Base-by-base conservation (phyloP, 768 basidiomycete species). In the Ramaria rubella region DNA sequence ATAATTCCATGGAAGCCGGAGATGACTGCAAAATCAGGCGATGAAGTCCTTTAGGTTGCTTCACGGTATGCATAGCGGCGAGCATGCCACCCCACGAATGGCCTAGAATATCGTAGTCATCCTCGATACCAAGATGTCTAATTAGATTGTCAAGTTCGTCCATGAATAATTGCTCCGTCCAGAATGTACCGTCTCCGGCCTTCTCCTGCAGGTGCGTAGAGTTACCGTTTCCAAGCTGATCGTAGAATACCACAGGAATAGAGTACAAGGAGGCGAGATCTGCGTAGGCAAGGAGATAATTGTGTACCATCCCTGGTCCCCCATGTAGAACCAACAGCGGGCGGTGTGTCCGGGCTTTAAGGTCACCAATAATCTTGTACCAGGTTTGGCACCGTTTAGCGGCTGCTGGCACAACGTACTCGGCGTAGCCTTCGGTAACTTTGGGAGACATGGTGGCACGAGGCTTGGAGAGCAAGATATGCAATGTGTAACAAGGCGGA, bases 241-340 rank as follows among this genome's bases (percentile, higher is more conserved):
- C 79, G 66, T 83, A 82, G 45, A 81, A 61, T 38, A 84, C 61
- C 61, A 82, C 69, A 1, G 77, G 73, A 45, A 77, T 78, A 29
- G 60, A 46, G 53, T 69, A 62, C 9, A 64, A 60, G 5, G 58
- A 55, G 24, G 72, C 69, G 45, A 81, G 69, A 44, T 76, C 73
- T 36, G 70, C 64, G 59, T 77, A 60, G 34, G 69, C 58, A 34
- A 71, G 66, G 17, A 80, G 64, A 62, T 77, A 77, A 40, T 71
- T 64, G 55, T 75, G 74, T n/a, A 70, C 63, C 4, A 69, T 60
- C 2, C 82, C 80, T 12, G 77, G 78, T 1, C 79, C 79, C 5
- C 79, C 80, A 55, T 81, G 79, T 1, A 81, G 65, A 0, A 66
- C 65, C 15, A 81, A 63, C 1, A 80, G 59, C 0, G 79, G 78